phyloP scores from a whole-genome alignment of 345 rosid species.

The Euclidium syriacum region DNA sequence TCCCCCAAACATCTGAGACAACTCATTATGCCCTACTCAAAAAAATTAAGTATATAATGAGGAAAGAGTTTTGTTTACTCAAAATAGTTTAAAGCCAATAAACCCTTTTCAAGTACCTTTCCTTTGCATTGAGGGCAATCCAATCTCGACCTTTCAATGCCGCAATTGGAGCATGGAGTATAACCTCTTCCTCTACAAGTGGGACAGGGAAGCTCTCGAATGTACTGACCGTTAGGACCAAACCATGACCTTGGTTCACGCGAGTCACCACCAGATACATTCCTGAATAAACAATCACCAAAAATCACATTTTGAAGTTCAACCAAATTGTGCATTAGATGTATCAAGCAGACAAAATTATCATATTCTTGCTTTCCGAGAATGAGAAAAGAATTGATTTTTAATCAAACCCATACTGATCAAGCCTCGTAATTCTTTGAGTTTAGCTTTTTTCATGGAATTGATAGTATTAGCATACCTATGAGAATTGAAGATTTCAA shows the following conservation, averaged over 20 bases:
- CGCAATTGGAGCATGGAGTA: slow-evolving; percentile 77
- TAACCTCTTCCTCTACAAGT: slow-evolving; percentile 94
- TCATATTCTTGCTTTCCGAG: no score
- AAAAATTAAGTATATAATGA: neutral
- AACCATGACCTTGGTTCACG: slow-evolving; percentile 82
- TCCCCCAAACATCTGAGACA: slow-evolving; percentile 79
- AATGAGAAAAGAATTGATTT: no score
- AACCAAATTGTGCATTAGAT: neutral
- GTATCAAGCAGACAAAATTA: neutral
- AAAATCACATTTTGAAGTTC: neutral
- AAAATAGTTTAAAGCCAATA: neutral
- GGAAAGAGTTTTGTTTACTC: neutral
- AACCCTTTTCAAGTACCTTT: slow-evolving; percentile 42
- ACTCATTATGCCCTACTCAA: slow-evolving; percentile 70
- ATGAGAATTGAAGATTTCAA: neutral
- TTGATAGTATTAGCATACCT: no score
- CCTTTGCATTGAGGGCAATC: slow-evolving; percentile 80
- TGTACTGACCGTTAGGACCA: slow-evolving; percentile 93
- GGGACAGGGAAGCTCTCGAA: slow-evolving; percentile 91
- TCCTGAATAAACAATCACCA: slow-evolving; percentile 41
- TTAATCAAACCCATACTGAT: no score
- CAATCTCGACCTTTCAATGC: slow-evolving; percentile 62
- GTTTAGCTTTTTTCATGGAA: neutral
- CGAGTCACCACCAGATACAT: slow-evolving; percentile 31
- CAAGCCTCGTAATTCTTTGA: no score